Conservation (phyloP, 768 basidiomycete species). For the Gyrodon lividus region DNA sequence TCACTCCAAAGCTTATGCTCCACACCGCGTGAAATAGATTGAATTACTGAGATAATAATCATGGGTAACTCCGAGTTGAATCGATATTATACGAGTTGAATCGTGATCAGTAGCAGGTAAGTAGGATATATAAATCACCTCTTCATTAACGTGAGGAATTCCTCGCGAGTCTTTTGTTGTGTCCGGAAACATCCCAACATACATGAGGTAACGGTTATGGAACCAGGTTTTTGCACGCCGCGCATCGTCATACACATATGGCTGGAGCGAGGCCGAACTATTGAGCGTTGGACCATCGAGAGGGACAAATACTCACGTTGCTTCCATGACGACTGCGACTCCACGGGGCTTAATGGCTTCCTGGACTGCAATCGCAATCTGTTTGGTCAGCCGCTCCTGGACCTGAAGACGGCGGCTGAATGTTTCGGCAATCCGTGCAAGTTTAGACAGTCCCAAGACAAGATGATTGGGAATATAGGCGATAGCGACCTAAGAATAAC, state of each 20-base stretch:
- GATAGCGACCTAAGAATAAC: conserved; percentile 76
- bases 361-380: conserved; percentile 96
- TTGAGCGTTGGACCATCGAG: conserved; percentile 11
- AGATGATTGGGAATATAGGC: conserved; percentile 96
- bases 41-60: conserved; percentile 24
- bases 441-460: conserved; percentile 93
- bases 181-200: conserved; percentile 99
- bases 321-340: conserved; percentile 99
- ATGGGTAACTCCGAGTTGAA: conserved; percentile 34
- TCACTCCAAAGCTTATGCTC: conserved; percentile 2
- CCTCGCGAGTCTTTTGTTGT: conserved; percentile 98
- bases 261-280: conserved; percentile 39
- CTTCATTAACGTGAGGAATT: conserved; percentile 88
- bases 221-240: conserved; percentile 97
- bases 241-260: conserved; percentile 99
- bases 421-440: conserved; percentile 95
- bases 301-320: conserved; percentile 63
- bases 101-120: conserved; percentile 29
- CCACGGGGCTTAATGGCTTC: conserved; percentile 97
- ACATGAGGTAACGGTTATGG: conserved; percentile 92
- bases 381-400: conserved; percentile 95
- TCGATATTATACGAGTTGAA: conserved; percentile 45
- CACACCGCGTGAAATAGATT: conserved; percentile 9
- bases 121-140: conserved; percentile 15
- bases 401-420: conserved; percentile 95